These are phyloP conservation scores for Kwoniella bestiolae DNA, from an alignment of 768 basidiomycete species.

Conservation along the genomic window DNA sequence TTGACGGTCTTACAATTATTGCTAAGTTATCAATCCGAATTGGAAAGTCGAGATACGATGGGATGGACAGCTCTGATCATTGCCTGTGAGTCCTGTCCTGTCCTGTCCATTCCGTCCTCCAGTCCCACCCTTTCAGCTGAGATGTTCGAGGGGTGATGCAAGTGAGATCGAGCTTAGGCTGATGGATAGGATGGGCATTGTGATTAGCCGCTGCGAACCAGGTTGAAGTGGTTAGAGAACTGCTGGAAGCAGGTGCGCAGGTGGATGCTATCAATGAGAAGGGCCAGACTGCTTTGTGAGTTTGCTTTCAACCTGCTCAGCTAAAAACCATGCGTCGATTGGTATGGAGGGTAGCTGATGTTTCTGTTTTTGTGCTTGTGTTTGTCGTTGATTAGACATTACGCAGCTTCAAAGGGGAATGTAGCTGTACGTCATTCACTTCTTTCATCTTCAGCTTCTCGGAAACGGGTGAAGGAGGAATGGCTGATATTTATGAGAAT, in stretches of 20 bases:
- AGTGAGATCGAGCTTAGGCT: neutral
- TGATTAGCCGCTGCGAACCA: constrained; percentile 51
- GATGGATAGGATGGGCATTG: neutral
- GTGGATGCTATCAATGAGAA: constrained; percentile 55
- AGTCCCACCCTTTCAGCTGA: too few species aligned
- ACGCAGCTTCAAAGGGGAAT: constrained; percentile 57
- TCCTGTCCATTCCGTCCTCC: too few species aligned
- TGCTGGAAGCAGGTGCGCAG: constrained; percentile 54
- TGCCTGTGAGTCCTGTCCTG: constrained; percentile 46
- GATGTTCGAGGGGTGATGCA: neutral
- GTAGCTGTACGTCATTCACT: constrained; percentile 36
- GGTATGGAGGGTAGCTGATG: neutral
- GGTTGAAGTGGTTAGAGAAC: constrained; percentile 50
- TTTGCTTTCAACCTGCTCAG: neutral
- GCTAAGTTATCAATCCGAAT: constrained; percentile 46
- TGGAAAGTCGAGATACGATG: constrained; percentile 51
- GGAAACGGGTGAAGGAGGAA: neutral
- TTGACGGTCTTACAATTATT: constrained; percentile 51
- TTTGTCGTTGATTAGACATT: constrained; percentile 55
- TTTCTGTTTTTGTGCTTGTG: too few species aligned
- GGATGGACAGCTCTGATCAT: constrained; percentile 58
- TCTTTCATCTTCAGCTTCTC: neutral
- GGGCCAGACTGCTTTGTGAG: constrained; percentile 57
- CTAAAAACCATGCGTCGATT: neutral
- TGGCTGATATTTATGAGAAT: neutral